phyloP scores from a whole-genome alignment of 73 alveolate species.

The Paramecium tetraurelia region DNA sequence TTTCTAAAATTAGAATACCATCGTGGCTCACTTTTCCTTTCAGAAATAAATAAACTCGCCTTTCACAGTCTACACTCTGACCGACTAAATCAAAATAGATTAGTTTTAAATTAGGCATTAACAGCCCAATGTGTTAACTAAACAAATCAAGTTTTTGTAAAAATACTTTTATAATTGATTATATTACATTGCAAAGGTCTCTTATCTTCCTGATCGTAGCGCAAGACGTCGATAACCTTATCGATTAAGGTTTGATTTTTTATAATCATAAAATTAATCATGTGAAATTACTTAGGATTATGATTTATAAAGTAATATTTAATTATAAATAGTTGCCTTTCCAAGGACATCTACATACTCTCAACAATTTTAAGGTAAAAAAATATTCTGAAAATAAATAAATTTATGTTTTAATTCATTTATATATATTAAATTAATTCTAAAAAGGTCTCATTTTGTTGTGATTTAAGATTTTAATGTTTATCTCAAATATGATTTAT shows the following conservation, averaged over 20 bases:
- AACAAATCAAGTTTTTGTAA: not conserved
- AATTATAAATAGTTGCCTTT: not conserved
- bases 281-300: not conserved
- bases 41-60: not conserved
- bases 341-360: not conserved
- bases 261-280: conserved; percentile 1
- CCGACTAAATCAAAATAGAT: not conserved
- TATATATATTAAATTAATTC: not conserved
- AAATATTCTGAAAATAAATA: not conserved
- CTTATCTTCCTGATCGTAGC: not conserved
- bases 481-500: no score
- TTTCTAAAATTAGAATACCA: not conserved
- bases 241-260: not conserved
- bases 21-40: not conserved
- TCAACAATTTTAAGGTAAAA: not conserved
- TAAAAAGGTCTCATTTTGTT: not conserved
- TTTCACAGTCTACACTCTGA: not conserved
- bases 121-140: not conserved
- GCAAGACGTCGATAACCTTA: not conserved
- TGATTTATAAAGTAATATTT: not conserved
- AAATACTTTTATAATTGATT: not conserved
- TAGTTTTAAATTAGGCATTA: not conserved
- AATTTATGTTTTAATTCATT: not conserved
- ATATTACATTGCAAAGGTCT: not conserved
- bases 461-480: no score